phyloP scores from a whole-genome alignment of 78 protist genomes.

The Planoprotostelium fungivorum region DNA sequence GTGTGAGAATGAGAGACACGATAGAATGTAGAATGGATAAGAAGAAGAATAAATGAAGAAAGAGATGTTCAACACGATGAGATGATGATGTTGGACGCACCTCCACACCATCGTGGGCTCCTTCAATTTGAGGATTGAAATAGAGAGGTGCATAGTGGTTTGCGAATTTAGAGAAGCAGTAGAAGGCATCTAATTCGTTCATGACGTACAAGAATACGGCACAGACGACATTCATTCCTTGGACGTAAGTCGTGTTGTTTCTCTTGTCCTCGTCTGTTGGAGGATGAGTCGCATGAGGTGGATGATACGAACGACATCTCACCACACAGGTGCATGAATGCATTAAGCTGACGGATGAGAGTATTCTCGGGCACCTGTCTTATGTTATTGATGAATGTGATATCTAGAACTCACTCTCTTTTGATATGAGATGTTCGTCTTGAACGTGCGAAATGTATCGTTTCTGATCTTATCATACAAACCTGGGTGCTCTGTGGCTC shows the following conservation, averaged over 20 bases:
- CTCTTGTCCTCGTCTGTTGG: not conserved
- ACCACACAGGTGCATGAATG: constrained; percentile 12
- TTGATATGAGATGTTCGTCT: not conserved
- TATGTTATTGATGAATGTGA: not conserved
- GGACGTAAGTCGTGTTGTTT: constrained; percentile 44
- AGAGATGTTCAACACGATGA: not conserved
- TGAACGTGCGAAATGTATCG: constrained; percentile 43
- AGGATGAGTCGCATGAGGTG: not conserved
- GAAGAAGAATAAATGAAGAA: not conserved
- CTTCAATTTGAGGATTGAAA: constrained; percentile 37
- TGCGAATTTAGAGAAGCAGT: constrained; percentile 24
- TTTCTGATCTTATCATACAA: constrained; percentile 16
- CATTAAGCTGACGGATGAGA: constrained; percentile 38
- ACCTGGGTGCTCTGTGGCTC: not conserved
- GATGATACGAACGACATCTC: not conserved
- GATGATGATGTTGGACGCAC: constrained; percentile 4
- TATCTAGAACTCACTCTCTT: constrained; percentile 3
- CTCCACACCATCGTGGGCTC: constrained; percentile 57
- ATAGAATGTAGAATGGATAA: too few species aligned
- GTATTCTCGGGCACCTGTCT: not conserved
- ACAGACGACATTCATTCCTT: constrained; percentile 79
- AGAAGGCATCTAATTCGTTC: constrained; percentile 79
- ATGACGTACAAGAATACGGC: constrained; percentile 78
- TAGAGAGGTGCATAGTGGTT: constrained; percentile 35
- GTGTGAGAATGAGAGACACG: too few species aligned